These are phyloP conservation scores for Globisporangium apiculatum DNA, from an alignment of 352 stramenopile genomes.

Conservation along the genomic window DNA sequence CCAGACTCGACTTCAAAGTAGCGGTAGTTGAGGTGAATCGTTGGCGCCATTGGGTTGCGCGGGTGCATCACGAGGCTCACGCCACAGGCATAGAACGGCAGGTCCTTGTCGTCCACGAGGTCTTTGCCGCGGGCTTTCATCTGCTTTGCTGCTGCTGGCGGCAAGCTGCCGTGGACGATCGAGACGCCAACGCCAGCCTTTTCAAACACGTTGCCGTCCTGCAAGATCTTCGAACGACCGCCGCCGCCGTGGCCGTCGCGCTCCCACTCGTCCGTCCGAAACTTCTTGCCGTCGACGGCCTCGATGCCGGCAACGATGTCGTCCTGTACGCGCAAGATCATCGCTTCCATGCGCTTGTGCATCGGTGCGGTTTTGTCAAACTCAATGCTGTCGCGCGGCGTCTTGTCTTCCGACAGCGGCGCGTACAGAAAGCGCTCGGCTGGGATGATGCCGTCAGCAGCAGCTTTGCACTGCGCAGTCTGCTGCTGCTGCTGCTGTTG, in stretches of 20 bases:
- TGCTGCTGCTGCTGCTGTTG: slow-evolving; percentile 13
- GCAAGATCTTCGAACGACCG: slow-evolving; percentile 93
- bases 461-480: slow-evolving; percentile 24
- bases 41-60: slow-evolving; percentile 91
- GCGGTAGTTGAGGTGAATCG: slow-evolving; percentile 97
- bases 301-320: slow-evolving; percentile 86
- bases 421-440: slow-evolving; percentile 56
- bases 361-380: slow-evolving; percentile 64
- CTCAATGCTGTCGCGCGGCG: slow-evolving; percentile 58
- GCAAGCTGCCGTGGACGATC: slow-evolving; percentile 96
- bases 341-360: slow-evolving; percentile 70
- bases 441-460: slow-evolving; percentile 19
- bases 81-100: slow-evolving; percentile 95
- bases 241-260: slow-evolving; percentile 91
- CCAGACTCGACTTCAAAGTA: slow-evolving; percentile 96
- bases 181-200: slow-evolving; percentile 97
- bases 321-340: slow-evolving; percentile 79
- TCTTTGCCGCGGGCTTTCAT: slow-evolving; percentile 78
- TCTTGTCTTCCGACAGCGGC: slow-evolving; percentile 57
- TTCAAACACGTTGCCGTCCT: slow-evolving; percentile 94
- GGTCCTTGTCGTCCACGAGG: slow-evolving; percentile 55
- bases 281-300: slow-evolving; percentile 91
- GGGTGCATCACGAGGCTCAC: slow-evolving; percentile 97
- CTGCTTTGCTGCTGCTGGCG: slow-evolving; percentile 75
- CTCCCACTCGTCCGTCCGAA: slow-evolving; percentile 94